Conservation (phyloP, 345 rosid species). For the Populus nigra region DNA sequence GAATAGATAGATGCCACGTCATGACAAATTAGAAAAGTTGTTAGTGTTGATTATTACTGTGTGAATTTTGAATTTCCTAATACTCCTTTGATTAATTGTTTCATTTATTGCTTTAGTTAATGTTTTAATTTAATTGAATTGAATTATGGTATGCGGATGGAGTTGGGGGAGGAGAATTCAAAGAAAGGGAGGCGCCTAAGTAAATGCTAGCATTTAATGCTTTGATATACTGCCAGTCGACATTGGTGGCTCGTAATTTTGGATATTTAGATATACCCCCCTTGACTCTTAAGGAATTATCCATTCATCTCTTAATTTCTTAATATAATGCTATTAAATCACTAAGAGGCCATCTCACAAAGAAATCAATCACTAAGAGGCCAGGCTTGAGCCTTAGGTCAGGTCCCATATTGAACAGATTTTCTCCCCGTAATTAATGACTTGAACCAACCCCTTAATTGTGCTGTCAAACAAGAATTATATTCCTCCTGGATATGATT, state of each 20-base stretch:
- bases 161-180: constrained; percentile 20
- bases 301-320: not conserved
- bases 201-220: constrained; percentile 27
- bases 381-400: too few species aligned
- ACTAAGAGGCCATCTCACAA: too few species aligned
- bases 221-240: constrained; percentile 7
- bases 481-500: too few species aligned
- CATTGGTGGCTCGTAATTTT: constrained; percentile 7
- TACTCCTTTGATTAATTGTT: not conserved
- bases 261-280: not conserved
- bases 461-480: too few species aligned
- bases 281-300: not conserved
- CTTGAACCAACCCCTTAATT: too few species aligned
- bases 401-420: too few species aligned
- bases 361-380: too few species aligned
- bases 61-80: not conserved
- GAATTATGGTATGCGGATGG: constrained; percentile 12
- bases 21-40: not conserved
- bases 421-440: too few species aligned
- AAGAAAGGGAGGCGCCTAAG: constrained; percentile 16
- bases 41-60: not conserved
- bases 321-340: not conserved
- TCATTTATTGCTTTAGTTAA: constrained; percentile 13
- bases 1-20: not conserved
- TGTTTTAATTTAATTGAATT: not conserved